Conservation (phyloP, 345 rosid genomes). For the Passiflora organensis region DNA sequence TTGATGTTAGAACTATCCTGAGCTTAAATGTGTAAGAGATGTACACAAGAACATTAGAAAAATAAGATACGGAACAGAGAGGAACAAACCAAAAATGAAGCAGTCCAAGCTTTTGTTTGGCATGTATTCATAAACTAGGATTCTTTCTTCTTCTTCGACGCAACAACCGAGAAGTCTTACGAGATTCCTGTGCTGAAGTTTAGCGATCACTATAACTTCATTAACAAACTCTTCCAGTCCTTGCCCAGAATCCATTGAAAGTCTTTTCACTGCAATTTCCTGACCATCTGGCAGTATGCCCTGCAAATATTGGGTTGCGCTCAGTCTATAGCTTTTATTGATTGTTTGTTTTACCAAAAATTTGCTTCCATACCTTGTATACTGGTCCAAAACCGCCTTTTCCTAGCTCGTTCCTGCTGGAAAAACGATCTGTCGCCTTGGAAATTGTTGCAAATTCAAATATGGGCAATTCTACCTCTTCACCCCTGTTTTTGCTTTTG, state of each 20-base stretch:
- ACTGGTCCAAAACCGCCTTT: conserved; percentile 5
- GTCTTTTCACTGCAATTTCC: conserved; percentile 19
- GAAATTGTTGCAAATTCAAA: background rate
- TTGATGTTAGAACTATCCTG: background rate
- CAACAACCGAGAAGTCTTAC: conserved; percentile 20
- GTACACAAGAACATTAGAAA: background rate
- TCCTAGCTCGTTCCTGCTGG: background rate
- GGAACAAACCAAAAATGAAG: conserved; percentile 7
- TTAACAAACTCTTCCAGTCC: conserved; percentile 14
- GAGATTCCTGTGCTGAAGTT: conserved; percentile 21
- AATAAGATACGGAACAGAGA: background rate
- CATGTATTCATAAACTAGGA: conserved; percentile 17
- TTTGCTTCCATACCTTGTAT: background rate
- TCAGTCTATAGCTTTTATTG: background rate
- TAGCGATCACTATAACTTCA: conserved; percentile 14
- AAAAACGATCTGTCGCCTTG: conserved; percentile 1
- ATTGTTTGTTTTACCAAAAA: background rate
- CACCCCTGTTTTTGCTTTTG: background rate
- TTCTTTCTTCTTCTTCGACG: conserved; percentile 11
- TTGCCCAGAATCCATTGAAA: conserved; percentile 13
- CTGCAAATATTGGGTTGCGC: background rate
- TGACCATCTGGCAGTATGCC: conserved; percentile 3
- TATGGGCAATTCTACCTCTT: background rate
- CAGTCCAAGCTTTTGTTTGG: conserved; percentile 18
- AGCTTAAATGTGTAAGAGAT: background rate